phyloP scores from a whole-genome alignment of 306 rosid genomes.

The Dicorynia guianensis region DNA sequence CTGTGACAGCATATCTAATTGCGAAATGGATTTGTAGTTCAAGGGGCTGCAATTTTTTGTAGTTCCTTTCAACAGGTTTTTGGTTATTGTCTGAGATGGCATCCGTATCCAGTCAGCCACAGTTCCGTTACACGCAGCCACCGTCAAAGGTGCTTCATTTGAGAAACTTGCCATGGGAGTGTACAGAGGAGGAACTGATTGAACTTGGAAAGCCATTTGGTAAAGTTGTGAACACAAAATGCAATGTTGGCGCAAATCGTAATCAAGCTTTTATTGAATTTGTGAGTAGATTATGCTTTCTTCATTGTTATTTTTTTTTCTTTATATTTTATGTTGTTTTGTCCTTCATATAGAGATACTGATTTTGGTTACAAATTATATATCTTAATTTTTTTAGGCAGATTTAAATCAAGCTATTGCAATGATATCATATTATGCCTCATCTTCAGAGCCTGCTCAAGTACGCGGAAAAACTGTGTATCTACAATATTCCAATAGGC shows the following conservation, averaged over 20 bases:
- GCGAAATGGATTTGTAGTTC: neutral
- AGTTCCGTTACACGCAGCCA: slow-evolving; percentile 98
- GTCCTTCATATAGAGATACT: neutral
- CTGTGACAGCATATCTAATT: neutral
- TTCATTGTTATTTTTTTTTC: neutral
- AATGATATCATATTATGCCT: slow-evolving; percentile 97
- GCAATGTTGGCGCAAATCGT: slow-evolving; percentile 97
- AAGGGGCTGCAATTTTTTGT: slow-evolving; percentile 42
- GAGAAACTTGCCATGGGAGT: slow-evolving; percentile 99
- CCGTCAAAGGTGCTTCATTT: slow-evolving; percentile 98
- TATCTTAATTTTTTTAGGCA: slow-evolving; percentile 58
- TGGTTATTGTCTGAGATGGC: slow-evolving; percentile 62
- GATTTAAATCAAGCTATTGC: slow-evolving; percentile 98
- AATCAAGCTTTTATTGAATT: slow-evolving; percentile 99
- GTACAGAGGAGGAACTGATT: slow-evolving; percentile 91
- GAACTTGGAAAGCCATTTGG: slow-evolving; percentile 99
- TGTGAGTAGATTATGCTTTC: slow-evolving; percentile 57
- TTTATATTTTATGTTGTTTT: neutral
- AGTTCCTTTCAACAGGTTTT: slow-evolving; percentile 45
- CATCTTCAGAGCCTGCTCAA: slow-evolving; percentile 98
- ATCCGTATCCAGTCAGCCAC: slow-evolving; percentile 94
- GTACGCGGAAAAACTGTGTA: slow-evolving; percentile 98
- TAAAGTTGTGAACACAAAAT: slow-evolving; percentile 97
- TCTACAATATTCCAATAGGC: slow-evolving; percentile 96
- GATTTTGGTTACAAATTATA: slow-evolving; percentile 35